Base-by-base conservation (phyloP, 305 asterid species). In the Rubia balearica region DNA sequence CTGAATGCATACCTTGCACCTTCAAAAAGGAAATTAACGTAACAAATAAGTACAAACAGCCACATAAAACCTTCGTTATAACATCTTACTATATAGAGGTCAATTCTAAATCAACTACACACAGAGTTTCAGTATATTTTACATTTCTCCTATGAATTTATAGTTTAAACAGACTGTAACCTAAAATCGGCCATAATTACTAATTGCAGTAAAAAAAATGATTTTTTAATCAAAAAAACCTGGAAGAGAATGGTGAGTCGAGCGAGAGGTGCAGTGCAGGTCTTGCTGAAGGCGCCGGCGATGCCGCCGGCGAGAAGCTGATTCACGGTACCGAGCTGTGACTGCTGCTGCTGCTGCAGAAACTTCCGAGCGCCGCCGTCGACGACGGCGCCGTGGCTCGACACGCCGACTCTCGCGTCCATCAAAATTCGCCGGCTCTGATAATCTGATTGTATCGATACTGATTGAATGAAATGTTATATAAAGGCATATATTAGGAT, bases 1-100 rank as follows among this genome's bases (percentile, higher is more conserved):
- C 97, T 41, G 98, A 86, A 77, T 89, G 96, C 99, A 94, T 94
- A 42, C 99, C 99, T 85, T 94, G 98, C 56, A 94, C 91, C 99
- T 94, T 45, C 61, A 6, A 53, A 71, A 42, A 16, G 40, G n/a
- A 69, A 66, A 64, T 68, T 48, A 30, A 7, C 40, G 7, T 6
- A 60, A 22, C 6, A 30, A 43, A 48, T 21, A 1, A 19, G 30
- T 46, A 8, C 13, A 36, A 27, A 45, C 14, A 19, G 46, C 36
- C 4, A 64, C 19, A n/a, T n/a, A n/a, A n/a, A n/a, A n/a, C n/a
- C n/a, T n/a, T n/a, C n/a, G n/a, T n/a, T n/a, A 51, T 51, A 6
- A 51, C 59, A 14, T 51, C 6, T 51, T 13, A 17, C 22, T 7
- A 13, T 13, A 10, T 51, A 51, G 19, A 56, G n/a, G 21, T 61